Base-by-base conservation (phyloP, 768 basidiomycete genomes). In the Obba rivulosa region DNA sequence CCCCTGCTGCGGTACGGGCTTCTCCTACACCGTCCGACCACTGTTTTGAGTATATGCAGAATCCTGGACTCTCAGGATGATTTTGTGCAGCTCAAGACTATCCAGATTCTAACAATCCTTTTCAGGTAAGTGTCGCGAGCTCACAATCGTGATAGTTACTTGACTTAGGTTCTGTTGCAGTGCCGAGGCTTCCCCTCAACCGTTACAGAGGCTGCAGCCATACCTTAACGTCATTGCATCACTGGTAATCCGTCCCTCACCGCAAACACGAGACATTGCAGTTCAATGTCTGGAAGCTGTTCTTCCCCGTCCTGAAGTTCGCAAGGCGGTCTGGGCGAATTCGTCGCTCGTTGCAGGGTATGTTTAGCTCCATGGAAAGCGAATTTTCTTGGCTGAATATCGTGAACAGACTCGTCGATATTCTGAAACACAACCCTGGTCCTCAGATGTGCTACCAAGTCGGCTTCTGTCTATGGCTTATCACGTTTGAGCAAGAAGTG, bases 391-490 rank as follows among this genome's bases (percentile, higher is more conserved):
- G 4, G 17, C 5, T 23, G 5, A 0, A 3, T 3, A 10, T 37
- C 13, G 3, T 7, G 2, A 23, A 1, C 34, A 95, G 92, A 18
- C 73, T 96, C 39, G 78, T 93, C 4, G 88, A 93, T 24, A 86
- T 90, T 21, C 72, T 97, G 48, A 85, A 83, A 59, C 74, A 82
- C 45, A 87, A 81, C 53, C 83, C 89, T 14, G 81, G 83, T 18
- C 90, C 94, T 17, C 96, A 99, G 68, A 90, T 95, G 83, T 87
- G 81, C 69, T 99, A 98, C 63, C 93, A 96, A 74, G 83, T 93
- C 37, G 81, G 81, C 21, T 89, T 92, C 63, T 95, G 91, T 64
- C 72, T 97, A 52, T 99, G 96, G 96, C 70, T 97, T 43, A 70
- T 98, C 48, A 88, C 92, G 0, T 99, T 96, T 54, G 92, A 99